Evolutionary conservation across 768 basidiomycete genomes (phyloP).

Genomic region (Kwoniella sp.): DNA sequence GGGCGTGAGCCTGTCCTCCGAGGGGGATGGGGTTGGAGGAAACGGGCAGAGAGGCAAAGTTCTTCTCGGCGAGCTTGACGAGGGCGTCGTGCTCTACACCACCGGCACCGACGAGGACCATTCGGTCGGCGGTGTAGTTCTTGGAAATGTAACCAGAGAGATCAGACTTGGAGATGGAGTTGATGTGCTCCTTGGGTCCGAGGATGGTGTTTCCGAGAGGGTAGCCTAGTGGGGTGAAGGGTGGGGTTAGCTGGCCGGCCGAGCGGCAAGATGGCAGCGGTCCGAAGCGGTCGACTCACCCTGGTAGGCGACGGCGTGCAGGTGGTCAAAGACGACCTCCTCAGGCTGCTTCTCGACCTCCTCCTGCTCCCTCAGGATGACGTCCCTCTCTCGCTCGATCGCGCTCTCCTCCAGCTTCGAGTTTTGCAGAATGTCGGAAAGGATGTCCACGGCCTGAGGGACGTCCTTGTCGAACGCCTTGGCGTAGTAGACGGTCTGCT

Average conservation of each 20-base stretch:
- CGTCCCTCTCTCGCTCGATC: constrained; percentile 91
- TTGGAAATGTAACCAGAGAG: constrained; percentile 86
- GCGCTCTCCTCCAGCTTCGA: constrained; percentile 82
- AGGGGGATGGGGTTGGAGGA: constrained; percentile 84
- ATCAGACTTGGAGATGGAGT: constrained; percentile 89
- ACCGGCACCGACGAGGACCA: constrained; percentile 96
- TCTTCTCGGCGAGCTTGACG: constrained; percentile 88
- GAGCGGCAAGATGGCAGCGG: too few species aligned
- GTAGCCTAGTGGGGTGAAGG: too few species aligned
- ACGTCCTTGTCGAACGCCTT: constrained; percentile 98
- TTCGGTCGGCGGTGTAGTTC: constrained; percentile 97
- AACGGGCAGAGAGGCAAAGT: constrained; percentile 83
- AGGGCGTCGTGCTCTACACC: constrained; percentile 88
- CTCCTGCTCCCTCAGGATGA: constrained; percentile 94
- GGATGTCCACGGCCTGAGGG: constrained; percentile 83
- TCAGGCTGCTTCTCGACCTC: constrained; percentile 98
- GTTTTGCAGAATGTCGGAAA: constrained; percentile 95
- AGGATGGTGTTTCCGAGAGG: constrained; percentile 95
- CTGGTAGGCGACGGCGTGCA: constrained; percentile 95
- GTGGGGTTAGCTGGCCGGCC: too few species aligned
- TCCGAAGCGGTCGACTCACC: constrained; percentile 59
- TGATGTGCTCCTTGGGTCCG: constrained; percentile 90
- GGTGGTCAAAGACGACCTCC: constrained; percentile 97
- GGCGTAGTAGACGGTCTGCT: constrained; percentile 99
- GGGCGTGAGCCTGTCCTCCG: constrained; percentile 69